Evolutionary conservation across 306 rosid species (phyloP), one percentile per base, ranked within the genome.

Genomic region (Pueraria montana): DNA sequence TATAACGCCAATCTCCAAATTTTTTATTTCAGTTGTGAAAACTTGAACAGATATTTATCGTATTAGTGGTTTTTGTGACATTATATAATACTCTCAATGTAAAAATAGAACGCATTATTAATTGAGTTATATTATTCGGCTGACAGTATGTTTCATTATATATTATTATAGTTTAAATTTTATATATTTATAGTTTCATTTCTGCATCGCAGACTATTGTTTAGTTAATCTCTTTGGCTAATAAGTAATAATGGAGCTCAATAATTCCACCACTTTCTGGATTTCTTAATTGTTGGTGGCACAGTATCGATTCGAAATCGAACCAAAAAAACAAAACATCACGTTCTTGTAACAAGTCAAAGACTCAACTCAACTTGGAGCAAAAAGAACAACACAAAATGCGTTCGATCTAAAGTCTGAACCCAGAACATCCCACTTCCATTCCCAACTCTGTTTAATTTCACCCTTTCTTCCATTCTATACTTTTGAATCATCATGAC

Each of bases 261-360:
- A 69, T 46, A 32, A 77, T 76, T 66, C 34, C 12, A 21, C 1
- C 24, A 65, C 50, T 66, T 43, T 49, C 65, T 65, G 74, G 52
- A 11, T 48, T 50, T 76, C 50, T 10, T 38, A 17, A n/a, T 4
- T 9, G 23, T 10, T 27, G 68, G 13, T 26, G 26, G 8, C 38
- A 38, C 43, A 82, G 18, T 17, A 16, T 3, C 24, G 23, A 74
- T 74, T 74, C 48, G 12, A 63, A 32, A 74, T 50, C 6, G 74
- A 50, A 38, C 23, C 6, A 62, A 49, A 49, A 1, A 81, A 63
- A 50, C 46, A 46, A 52, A 27, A 24, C 65, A 59, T 1, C 68
- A 61, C 71, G 68, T 77, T 59, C 21, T 59, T 38, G 46, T 24
- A 58, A 13, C 32, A 62, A 70, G 75, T 78, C 87, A 77, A 70